Conservation (phyloP, 805 yeast species). For the Candida ficus region DNA sequence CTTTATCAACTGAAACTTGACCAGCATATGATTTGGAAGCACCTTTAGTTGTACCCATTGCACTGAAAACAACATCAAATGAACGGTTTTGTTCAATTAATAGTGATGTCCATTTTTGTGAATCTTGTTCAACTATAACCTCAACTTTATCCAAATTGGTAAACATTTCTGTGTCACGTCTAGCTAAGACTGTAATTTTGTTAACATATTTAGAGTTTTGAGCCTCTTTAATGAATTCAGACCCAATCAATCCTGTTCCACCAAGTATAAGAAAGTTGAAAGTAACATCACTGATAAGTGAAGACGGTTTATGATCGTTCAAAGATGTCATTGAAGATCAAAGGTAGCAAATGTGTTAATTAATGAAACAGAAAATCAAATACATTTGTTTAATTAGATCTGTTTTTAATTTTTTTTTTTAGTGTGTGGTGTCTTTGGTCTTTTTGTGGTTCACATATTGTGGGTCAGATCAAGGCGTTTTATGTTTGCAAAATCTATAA, state of each 20-base stretch:
- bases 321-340: slow-evolving; percentile 6
- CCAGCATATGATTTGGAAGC: slow-evolving; percentile 59
- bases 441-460: background rate
- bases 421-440: no score
- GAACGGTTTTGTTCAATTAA: slow-evolving; percentile 26
- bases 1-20: slow-evolving; percentile 69
- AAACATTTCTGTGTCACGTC: slow-evolving; percentile 7
- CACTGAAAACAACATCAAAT: slow-evolving; percentile 44
- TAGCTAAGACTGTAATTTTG: slow-evolving; percentile 9
- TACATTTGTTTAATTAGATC: no score
- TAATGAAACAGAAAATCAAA: no score
- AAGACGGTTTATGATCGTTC: background rate
- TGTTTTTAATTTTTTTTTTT: no score
- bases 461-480: no score
- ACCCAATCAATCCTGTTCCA: slow-evolving; percentile 21
- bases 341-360: background rate
- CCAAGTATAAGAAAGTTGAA: slow-evolving; percentile 15
- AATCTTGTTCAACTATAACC: slow-evolving; percentile 40
- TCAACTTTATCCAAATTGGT: slow-evolving; percentile 27
- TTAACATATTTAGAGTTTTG: slow-evolving; percentile 9
- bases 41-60: slow-evolving; percentile 69
- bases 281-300: background rate
- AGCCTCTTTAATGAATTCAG: slow-evolving; percentile 13
- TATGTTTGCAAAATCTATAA: no score
- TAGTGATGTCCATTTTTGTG: slow-evolving; percentile 43